Conservation (phyloP, 225 moss, liverwort and hornwort genomes). For the Climacium dendroides region DNA sequence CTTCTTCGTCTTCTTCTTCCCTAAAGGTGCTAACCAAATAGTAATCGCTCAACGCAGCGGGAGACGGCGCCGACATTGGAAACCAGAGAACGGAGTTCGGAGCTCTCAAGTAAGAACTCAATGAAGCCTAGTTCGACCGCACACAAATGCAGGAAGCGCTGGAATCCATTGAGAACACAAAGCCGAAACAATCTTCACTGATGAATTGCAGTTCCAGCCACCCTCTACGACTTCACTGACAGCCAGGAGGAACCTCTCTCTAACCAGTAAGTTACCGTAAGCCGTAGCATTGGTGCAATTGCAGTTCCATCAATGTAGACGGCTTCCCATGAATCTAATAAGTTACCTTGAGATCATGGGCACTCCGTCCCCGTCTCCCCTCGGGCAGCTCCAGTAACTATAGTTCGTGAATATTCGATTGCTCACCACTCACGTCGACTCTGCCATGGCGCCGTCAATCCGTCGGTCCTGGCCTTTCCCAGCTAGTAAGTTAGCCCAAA, state of each 20-base stretch:
- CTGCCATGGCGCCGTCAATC: background rate
- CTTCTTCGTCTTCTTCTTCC: background rate
- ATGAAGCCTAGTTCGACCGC: background rate
- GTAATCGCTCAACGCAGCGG: background rate
- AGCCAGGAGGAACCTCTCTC: background rate
- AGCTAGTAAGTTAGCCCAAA: background rate
- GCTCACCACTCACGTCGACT: background rate
- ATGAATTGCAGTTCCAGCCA: background rate
- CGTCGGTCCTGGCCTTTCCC: background rate
- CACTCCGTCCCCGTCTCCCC: background rate
- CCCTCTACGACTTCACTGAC: background rate
- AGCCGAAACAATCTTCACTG: background rate
- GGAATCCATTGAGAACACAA: background rate
- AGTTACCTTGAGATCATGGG: background rate
- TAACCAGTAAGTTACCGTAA: background rate
- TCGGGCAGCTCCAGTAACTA: background rate
- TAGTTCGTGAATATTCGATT: background rate
- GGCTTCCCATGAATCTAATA: background rate
- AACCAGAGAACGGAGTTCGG: background rate
- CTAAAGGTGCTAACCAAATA: background rate
- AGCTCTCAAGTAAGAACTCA: background rate
- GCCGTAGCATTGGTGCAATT: background rate
- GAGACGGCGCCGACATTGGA: background rate
- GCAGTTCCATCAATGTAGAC: background rate
- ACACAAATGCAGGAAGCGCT: background rate